Base-by-base conservation (phyloP, 225 moss, liverwort and hornwort genomes). In the Antitrichia curtipendula region DNA sequence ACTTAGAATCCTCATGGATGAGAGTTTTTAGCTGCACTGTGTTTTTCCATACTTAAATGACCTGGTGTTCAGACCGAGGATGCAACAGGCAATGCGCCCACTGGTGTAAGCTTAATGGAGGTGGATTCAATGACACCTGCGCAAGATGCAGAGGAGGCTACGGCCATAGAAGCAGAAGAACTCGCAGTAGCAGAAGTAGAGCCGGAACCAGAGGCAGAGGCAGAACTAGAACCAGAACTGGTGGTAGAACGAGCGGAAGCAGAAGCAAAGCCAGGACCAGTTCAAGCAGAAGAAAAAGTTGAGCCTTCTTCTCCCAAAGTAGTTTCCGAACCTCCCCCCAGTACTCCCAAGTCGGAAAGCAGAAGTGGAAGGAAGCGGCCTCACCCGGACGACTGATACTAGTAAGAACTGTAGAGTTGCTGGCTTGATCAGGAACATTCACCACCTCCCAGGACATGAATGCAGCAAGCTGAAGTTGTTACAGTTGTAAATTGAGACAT, bases 21-120 rank as follows among this genome's bases (percentile, higher is more conserved):
- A 59, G 63, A 49, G 63, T 36, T 64, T 78, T 68, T 34, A 79
- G 60, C 69, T 76, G 69, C 74, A 58, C 82, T 29, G 47, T 80
- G 61, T 88, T 59, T 69, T 81, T 83, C 58, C 74, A 49, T 80
- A 84, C 77, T 89, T 87, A 89, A 79, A 71, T 90, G 70, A 87
- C 87, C 89, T 88, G 91, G 87, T 89, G 90, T 93, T 89, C 91
- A 94, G 94, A 89, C 89, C 74, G 91, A 94, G 93, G 93, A 94
- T 93, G 88, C 84, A 89, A 86, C 89, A 86, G 90, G 90, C 59
- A 90, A 86, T 84, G 88, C 86, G 50, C 71, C 86, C 83, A 89
- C 88, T n/a, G 69, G 88, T 83, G 85, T 86, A 54, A 93, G 89
- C 82, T 89, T 91, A 82, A 87, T 88, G 90, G 92, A 90, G 86